A percentile compares a stretch with the other conserved stretches of the same genome.
Evolutionary conservation across 2,329 filamentous ascomycete genomes (phyloP).

Genomic region (Monilinia fructicola): DNA sequence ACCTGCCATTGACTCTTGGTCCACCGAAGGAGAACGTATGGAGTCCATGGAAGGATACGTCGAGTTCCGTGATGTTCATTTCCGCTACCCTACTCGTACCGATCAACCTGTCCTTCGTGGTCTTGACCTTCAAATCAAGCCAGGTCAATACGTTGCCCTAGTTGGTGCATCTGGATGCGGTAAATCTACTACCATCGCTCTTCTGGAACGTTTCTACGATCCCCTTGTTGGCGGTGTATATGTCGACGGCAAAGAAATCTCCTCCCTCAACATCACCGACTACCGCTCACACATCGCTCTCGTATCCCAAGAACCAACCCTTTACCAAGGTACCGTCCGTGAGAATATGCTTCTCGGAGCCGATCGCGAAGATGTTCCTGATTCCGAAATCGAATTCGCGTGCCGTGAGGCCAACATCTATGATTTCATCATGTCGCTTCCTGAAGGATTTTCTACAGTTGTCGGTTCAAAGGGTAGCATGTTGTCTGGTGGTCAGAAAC

Average conservation of each 20-base stretch:
- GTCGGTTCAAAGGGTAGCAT: slow-evolving; percentile 86
- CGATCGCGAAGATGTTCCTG: slow-evolving; percentile 63
- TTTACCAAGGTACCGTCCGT: slow-evolving; percentile 88
- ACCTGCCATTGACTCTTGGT: slow-evolving; percentile 82
- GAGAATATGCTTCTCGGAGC: slow-evolving; percentile 87
- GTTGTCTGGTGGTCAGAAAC: slow-evolving; percentile 88
- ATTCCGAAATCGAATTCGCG: slow-evolving; percentile 71
- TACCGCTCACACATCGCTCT: slow-evolving; percentile 83
- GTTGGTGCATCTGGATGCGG: slow-evolving; percentile 95
- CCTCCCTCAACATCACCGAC: slow-evolving; percentile 75
- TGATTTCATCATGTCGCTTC: slow-evolving; percentile 83
- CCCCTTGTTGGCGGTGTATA: slow-evolving; percentile 76
- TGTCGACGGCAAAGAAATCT: slow-evolving; percentile 81
- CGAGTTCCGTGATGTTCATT: slow-evolving; percentile 90
- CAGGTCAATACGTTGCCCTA: slow-evolving; percentile 81
- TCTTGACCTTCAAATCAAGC: slow-evolving; percentile 69
- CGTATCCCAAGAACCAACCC: slow-evolving; percentile 89
- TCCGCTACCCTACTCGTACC: slow-evolving; percentile 87
- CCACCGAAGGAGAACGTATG: slow-evolving; percentile 62
- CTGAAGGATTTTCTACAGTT: slow-evolving; percentile 80
- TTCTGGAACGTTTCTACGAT: slow-evolving; percentile 94
- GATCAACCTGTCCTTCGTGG: slow-evolving; percentile 91
- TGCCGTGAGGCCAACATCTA: slow-evolving; percentile 92
- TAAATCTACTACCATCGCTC: slow-evolving; percentile 88
- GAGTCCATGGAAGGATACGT: slow-evolving; percentile 70